These are phyloP conservation scores for Citrus unshiu DNA, from an alignment of 345 rosid genomes.

Conservation along the genomic window DNA sequence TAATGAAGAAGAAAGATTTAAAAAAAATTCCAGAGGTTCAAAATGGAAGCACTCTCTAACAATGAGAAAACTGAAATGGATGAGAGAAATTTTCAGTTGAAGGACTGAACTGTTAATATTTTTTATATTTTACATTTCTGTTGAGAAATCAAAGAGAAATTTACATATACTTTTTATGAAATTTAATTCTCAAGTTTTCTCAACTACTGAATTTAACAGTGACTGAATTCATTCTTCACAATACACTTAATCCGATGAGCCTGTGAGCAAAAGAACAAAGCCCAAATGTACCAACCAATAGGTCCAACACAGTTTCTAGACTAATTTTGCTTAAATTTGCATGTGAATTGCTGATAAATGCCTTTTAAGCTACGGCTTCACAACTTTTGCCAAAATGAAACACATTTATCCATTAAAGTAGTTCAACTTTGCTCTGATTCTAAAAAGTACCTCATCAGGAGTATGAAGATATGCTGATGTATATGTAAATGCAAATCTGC, in stretches of 20 bases:
- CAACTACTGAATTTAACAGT: not conserved
- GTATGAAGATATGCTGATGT: not conserved
- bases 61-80: not conserved
- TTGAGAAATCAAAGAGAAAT: not conserved
- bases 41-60: not conserved
- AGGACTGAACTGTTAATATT: not conserved
- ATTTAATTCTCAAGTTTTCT: not conserved
- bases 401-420: not conserved
- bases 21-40: not conserved
- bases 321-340: not conserved
- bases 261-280: not conserved
- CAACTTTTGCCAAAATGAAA: not conserved
- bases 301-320: not conserved
- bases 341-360: not conserved
- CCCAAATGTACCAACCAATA: not conserved
- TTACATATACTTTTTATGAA: no score
- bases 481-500: not conserved
- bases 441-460: not conserved
- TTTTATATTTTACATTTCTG: not conserved
- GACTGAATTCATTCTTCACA: not conserved
- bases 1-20: not conserved
- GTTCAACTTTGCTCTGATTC: not conserved
- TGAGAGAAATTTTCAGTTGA: not conserved
- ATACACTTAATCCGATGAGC: not conserved
- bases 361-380: not conserved